A percentile compares a stretch with the other conserved stretches of the same genome.
Conservation (phyloP, 2,329 filamentous ascomycete genomes). For the Aspergillus ochraceus region DNA sequence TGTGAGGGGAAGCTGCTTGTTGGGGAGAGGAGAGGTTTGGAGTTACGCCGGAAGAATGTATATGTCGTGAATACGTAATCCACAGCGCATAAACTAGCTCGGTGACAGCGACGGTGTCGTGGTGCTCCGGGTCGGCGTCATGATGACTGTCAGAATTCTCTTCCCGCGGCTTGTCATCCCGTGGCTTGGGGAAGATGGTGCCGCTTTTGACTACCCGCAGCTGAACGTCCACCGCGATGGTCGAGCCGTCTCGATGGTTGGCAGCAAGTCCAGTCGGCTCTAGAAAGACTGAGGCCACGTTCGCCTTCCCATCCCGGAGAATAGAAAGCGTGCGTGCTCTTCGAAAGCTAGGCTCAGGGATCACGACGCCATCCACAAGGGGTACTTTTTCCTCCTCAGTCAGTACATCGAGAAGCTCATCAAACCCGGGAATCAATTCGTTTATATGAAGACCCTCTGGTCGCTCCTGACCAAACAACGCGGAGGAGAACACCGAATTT, state of each 20-base stretch:
- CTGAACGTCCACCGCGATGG: constrained; percentile 92
- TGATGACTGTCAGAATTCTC: constrained; percentile 65
- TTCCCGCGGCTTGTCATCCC: constrained; percentile 39
- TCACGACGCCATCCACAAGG: constrained; percentile 88
- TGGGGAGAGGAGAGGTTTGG: constrained; percentile 56
- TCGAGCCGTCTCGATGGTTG: constrained; percentile 84
- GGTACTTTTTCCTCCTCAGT: constrained; percentile 83
- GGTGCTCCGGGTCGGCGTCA: constrained; percentile 50
- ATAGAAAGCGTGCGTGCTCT: constrained; percentile 82
- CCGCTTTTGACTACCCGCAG: constrained; percentile 95
- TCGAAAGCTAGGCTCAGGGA: constrained; percentile 93
- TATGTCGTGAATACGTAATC: constrained; percentile 93
- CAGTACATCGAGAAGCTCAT: constrained; percentile 76
- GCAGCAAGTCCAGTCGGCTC: constrained; percentile 82
- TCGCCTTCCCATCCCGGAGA: constrained; percentile 76
- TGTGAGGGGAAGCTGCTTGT: constrained; percentile 55
- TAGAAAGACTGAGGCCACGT: constrained; percentile 76
- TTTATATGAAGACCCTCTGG: constrained; percentile 79
- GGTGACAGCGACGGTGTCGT: constrained; percentile 52
- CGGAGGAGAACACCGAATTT: constrained; percentile 90
- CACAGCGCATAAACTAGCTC: constrained; percentile 93
- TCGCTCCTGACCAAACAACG: constrained; percentile 84
- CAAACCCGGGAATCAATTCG: constrained; percentile 81
- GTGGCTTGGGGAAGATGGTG: constrained; percentile 59
- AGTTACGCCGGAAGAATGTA: constrained; percentile 71